Percentiles rank a stretch among this genome's conserved stretches.
These are phyloP conservation scores for Cucurbita moschata DNA, from an alignment of 306 rosid species.

Conservation along the genomic window DNA sequence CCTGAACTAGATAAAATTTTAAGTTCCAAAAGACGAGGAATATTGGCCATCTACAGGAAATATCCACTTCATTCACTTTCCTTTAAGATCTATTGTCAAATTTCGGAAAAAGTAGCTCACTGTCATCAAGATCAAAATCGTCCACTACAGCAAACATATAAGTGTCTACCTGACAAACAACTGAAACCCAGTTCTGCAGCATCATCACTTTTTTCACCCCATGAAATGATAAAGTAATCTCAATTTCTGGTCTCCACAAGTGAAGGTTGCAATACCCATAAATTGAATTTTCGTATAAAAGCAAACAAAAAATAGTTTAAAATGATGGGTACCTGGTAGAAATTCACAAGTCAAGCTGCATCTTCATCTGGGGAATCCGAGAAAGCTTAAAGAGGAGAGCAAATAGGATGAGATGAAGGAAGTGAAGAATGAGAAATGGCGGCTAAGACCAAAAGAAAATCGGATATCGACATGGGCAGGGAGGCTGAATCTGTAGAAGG, in stretches of 20 bases:
- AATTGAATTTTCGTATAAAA: background rate
- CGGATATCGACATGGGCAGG: background rate
- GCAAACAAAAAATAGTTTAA: background rate
- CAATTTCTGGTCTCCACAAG: background rate
- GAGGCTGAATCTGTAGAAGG: background rate
- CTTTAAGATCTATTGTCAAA: slow-evolving; percentile 1
- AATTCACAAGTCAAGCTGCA: slow-evolving; percentile 1
- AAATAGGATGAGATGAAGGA: background rate
- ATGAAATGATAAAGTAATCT: background rate
- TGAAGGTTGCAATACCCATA: background rate
- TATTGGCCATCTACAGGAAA: background rate
- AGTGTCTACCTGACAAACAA: background rate
- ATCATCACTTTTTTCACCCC: background rate
- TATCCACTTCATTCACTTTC: background rate
- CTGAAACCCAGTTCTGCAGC: background rate
- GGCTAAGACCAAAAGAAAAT: background rate
- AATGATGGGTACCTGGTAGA: background rate
- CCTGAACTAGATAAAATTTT: background rate
- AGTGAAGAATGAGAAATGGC: background rate
- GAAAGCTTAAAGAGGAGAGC: background rate
- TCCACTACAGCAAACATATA: background rate
- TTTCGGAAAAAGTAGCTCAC: background rate
- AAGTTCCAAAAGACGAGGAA: background rate
- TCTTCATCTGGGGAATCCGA: background rate
- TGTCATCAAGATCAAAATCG: background rate